These are phyloP conservation scores for Alternaria postmessia DNA, from an alignment of 2,329 filamentous ascomycete species.

Conservation along the genomic window DNA sequence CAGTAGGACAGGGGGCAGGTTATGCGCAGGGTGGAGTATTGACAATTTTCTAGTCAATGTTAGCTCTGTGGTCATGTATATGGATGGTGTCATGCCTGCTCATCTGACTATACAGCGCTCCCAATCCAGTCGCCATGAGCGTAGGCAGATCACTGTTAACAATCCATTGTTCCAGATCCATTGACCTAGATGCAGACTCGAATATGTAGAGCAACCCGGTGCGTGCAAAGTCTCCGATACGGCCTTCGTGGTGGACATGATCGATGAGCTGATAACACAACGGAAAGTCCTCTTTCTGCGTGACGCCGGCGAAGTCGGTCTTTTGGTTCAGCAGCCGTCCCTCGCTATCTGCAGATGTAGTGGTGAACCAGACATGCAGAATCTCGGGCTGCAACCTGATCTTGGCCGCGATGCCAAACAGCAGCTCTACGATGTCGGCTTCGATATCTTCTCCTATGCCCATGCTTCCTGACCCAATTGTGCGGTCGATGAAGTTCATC, in stretches of 20 bases:
- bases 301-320: conserved; percentile 81
- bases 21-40: conserved; percentile 76
- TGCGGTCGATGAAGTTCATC: conserved; percentile 83
- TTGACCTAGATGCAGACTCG: conserved; percentile 85
- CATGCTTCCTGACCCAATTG: conserved; percentile 76
- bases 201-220: conserved; percentile 96
- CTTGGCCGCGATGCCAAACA: conserved; percentile 97
- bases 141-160: conserved; percentile 96
- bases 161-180: conserved; percentile 90
- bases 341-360: conserved; percentile 50
- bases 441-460: conserved; percentile 83
- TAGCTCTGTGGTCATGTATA: conserved; percentile 7
- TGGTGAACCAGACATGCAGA: conserved; percentile 89
- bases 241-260: conserved; percentile 94
- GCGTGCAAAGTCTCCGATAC: conserved; percentile 93
- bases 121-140: conserved; percentile 93
- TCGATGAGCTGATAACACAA: conserved; percentile 95
- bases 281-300: conserved; percentile 90
- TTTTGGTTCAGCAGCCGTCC: conserved; percentile 59
- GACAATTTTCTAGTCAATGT: conserved; percentile 71
- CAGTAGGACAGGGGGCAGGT: conserved; percentile 82
- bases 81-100: conserved; percentile 59
- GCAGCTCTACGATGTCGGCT: conserved; percentile 85
- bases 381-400: conserved; percentile 89
- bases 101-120: conserved; percentile 75